Conservation (phyloP, 768 basidiomycete genomes). For the Rhizopogon roseolus region DNA sequence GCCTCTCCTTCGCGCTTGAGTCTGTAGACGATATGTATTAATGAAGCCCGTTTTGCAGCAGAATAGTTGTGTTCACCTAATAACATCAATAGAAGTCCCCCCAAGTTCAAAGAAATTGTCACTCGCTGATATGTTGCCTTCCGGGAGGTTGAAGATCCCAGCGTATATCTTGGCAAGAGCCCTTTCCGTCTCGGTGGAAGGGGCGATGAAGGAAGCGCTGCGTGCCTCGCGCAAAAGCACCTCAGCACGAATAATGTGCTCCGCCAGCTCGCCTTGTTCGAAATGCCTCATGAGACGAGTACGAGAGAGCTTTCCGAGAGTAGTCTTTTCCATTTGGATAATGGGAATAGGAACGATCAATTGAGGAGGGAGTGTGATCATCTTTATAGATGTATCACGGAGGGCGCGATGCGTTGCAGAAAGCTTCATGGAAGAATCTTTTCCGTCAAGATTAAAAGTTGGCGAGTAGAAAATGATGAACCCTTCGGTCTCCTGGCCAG, state of each 20-base stretch:
- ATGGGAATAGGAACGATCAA: too few species aligned
- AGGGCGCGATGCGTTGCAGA: too few species aligned
- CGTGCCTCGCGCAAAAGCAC: constrained; percentile 13
- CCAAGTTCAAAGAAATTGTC: constrained; percentile 36
- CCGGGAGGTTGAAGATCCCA: constrained; percentile 20
- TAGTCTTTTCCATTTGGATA: too few species aligned
- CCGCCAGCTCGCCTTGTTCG: constrained; percentile 7
- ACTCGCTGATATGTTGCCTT: constrained; percentile 16
- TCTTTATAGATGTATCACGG: too few species aligned
- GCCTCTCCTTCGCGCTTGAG: constrained; percentile 19
- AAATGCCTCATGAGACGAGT: too few species aligned
- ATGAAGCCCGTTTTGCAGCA: too few species aligned
- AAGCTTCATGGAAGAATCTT: too few species aligned
- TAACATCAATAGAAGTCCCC: constrained; percentile 33
- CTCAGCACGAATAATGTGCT: constrained; percentile 19
- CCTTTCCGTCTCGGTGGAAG: constrained; percentile 17
- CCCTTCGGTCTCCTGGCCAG: too few species aligned
- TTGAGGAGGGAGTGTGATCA: too few species aligned
- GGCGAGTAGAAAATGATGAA: too few species aligned
- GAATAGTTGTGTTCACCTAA: constrained; percentile 5
- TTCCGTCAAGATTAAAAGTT: too few species aligned
- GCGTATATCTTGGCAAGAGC: constrained; percentile 20
- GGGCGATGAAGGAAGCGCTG: background rate
- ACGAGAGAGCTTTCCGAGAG: too few species aligned
- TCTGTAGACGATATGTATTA: constrained; percentile 1